These are phyloP conservation scores for Lodderomyces margitis DNA, from an alignment of 1,139 yeast species.

Conservation along the genomic window DNA sequence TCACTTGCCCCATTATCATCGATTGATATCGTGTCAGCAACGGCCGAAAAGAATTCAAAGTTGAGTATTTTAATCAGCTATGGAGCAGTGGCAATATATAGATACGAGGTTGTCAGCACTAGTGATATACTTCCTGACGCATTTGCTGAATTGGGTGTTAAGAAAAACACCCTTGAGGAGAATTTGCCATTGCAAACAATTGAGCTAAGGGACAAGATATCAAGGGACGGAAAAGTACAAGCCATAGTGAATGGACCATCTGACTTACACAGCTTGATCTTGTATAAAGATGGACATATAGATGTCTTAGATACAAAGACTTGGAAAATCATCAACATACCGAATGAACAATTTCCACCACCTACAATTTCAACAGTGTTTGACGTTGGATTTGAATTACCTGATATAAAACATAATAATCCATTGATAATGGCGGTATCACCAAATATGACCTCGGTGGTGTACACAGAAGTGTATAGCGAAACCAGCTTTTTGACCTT, in stretches of 20 bases:
- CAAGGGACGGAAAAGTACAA: conserved; percentile 21
- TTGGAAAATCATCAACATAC: conserved; percentile 21
- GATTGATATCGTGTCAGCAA: conserved; percentile 47
- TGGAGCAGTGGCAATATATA: conserved; percentile 23
- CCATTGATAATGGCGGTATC: conserved; percentile 50
- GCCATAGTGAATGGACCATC: conserved; percentile 22
- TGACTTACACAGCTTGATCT: conserved; percentile 25
- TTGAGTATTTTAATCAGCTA: conserved; percentile 40
- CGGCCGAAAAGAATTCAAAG: conserved; percentile 30
- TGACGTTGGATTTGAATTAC: conserved; percentile 60
- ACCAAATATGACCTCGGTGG: conserved; percentile 57
- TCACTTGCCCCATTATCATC: conserved; percentile 19
- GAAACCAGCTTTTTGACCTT: conserved; percentile 23
- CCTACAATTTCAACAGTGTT: conserved; percentile 41
- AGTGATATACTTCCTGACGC: conserved; percentile 27
- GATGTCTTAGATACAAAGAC: conserved; percentile 40
- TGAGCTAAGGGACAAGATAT: conserved; percentile 24
- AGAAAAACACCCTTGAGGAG: conserved; percentile 2
- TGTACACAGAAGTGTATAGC: conserved; percentile 26
- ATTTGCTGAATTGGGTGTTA: conserved; percentile 16
- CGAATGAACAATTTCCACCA: conserved; percentile 22
- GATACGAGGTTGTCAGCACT: conserved; percentile 37
- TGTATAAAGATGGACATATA: conserved; percentile 41
- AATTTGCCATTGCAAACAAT: conserved; percentile 17
- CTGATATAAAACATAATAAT: conserved; percentile 21